Conservation (phyloP, 78 protist genomes). For the Monocercomonoides exilis region DNA sequence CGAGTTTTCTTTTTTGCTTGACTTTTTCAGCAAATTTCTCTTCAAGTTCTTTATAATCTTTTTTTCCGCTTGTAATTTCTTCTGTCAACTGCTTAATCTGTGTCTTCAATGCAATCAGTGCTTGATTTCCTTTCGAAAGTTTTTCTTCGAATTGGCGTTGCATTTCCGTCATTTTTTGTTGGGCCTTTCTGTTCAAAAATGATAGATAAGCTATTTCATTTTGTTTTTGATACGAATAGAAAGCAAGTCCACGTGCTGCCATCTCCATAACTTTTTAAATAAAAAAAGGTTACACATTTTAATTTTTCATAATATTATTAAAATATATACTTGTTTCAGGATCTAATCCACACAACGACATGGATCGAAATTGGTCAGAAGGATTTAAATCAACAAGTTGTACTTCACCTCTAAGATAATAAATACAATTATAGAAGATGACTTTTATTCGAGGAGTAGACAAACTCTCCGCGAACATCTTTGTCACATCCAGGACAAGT, state of each 20-base stretch:
- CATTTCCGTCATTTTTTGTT: not conserved
- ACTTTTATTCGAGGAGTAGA: too few relatives aligned
- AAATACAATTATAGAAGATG: not conserved
- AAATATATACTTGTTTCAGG: not conserved
- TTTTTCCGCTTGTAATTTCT: not conserved
- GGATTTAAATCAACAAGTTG: not conserved
- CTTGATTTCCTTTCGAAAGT: not conserved
- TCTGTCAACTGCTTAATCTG: not conserved
- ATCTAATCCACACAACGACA: not conserved
- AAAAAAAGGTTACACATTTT: too few relatives aligned
- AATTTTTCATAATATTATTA: not conserved
- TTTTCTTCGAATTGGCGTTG: not conserved
- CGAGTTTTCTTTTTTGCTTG: not conserved
- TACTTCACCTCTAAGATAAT: not conserved
- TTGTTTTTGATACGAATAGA: not conserved
- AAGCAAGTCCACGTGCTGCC: not conserved
- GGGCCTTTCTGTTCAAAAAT: not conserved
- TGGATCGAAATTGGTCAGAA: not conserved
- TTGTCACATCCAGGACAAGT: not conserved
- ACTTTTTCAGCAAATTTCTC: not conserved
- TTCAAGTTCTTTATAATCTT: not conserved
- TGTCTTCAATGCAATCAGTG: not conserved
- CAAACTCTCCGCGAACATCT: not conserved
- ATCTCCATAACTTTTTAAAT: not conserved
- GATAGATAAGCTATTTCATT: not conserved